phyloP scores from a whole-genome alignment of 2,329 filamentous ascomycete species.

The Madurella fahalii region DNA sequence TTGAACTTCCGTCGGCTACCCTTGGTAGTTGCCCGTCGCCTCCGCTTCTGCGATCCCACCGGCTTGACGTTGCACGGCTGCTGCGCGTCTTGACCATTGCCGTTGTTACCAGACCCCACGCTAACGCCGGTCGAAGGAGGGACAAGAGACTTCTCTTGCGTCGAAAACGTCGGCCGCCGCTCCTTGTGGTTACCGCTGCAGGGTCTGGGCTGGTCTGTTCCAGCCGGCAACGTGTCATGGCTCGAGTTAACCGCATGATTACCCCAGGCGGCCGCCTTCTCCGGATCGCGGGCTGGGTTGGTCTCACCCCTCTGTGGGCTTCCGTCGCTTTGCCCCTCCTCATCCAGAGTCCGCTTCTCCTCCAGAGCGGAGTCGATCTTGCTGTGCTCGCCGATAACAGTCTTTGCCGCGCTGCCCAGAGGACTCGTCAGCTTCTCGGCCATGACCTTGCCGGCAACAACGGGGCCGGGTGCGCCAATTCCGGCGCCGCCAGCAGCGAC shows the following conservation, averaged over 20 bases:
- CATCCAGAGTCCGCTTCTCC: constrained; percentile 41
- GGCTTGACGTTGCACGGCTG: constrained; percentile 28
- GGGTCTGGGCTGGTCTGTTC: constrained; percentile 25
- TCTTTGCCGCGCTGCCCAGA: constrained; percentile 23
- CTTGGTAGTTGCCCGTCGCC: constrained; percentile 67
- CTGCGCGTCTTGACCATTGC: constrained; percentile 28
- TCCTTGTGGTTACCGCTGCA: constrained; percentile 43
- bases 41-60: constrained; percentile 52
- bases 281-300: constrained; percentile 22
- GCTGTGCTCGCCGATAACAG: not conserved
- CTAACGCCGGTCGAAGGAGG: constrained; percentile 23
- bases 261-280: constrained; percentile 23
- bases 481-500: constrained; percentile 35
- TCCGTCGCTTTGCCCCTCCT: constrained; percentile 9
- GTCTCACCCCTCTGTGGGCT: not conserved
- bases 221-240: constrained; percentile 23
- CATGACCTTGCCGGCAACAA: constrained; percentile 35
- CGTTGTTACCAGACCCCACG: constrained; percentile 25
- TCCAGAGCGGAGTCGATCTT: constrained; percentile 30
- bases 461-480: constrained; percentile 41
- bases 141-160: constrained; percentile 42
- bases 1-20: constrained; percentile 61
- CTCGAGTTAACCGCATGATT: constrained; percentile 16
- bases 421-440: constrained; percentile 33
- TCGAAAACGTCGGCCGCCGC: constrained; percentile 55